Evolutionary conservation across 768 basidiomycete genomes (phyloP).

Genomic region (Auriscalpium vulgare): DNA sequence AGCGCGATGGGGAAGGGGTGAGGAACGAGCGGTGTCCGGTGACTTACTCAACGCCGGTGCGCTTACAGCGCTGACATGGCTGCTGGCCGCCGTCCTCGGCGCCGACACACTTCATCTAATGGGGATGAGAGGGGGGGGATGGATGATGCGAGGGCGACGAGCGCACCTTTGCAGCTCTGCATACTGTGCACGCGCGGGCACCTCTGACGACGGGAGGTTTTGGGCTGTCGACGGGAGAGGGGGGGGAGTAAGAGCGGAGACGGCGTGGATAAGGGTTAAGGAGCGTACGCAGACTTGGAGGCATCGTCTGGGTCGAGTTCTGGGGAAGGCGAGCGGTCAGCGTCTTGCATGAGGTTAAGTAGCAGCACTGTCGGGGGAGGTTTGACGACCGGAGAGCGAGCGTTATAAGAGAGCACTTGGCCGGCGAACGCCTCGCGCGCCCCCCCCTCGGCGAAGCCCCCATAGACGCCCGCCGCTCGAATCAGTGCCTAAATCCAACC

Average conservation of each 20-base stretch:
- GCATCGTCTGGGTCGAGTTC: background rate
- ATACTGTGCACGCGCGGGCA: constrained; percentile 72
- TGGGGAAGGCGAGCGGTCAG: no score
- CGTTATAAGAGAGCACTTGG: no score
- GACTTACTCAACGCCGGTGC: constrained; percentile 55
- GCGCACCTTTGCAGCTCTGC: constrained; percentile 71
- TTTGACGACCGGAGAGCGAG: no score
- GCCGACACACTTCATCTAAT: constrained; percentile 86
- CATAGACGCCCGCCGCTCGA: no score
- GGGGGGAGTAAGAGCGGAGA: background rate
- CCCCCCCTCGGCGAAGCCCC: no score
- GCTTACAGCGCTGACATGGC: constrained; percentile 78
- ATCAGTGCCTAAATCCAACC: no score
- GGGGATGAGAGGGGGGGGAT: constrained; percentile 7
- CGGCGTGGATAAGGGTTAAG: background rate
- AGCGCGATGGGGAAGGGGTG: constrained; percentile 12
- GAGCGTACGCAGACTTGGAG: background rate
- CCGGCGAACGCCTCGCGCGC: no score
- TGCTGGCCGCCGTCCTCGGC: constrained; percentile 71
- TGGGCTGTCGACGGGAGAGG: constrained; percentile 21
- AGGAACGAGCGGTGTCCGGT: constrained; percentile 1
- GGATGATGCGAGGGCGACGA: background rate
- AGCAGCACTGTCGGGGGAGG: no score
- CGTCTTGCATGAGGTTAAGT: no score
- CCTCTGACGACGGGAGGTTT: constrained; percentile 40